phyloP scores from a whole-genome alignment of 225 moss, liverwort and hornwort species.

The Takakia lepidozioides region DNA sequence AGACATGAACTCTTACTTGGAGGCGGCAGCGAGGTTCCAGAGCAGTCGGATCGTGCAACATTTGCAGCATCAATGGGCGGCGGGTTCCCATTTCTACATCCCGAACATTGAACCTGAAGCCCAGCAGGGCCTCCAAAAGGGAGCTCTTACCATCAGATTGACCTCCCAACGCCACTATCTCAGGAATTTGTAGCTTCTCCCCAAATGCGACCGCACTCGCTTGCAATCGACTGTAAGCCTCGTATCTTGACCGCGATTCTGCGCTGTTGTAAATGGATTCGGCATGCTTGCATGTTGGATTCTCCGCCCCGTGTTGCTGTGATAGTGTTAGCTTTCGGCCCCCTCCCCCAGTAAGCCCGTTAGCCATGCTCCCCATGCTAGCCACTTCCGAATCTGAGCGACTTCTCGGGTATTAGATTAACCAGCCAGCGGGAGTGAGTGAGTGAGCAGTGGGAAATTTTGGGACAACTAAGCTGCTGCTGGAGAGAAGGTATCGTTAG shows the following conservation, averaged over 20 bases:
- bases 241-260: constrained; percentile 47
- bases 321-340: too few relatives aligned
- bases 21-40: constrained; percentile 73
- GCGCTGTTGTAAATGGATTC: constrained; percentile 47
- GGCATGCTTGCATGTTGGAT: constrained; percentile 6
- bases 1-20: too few relatives aligned
- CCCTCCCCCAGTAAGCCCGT: too few relatives aligned
- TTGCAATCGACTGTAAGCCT: constrained; percentile 68
- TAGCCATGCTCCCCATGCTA: too few relatives aligned
- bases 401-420: too few relatives aligned
- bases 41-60: constrained; percentile 65
- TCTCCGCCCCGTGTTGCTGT: constrained; percentile 7
- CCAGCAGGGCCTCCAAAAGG: constrained; percentile 70
- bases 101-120: constrained; percentile 65
- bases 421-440: too few relatives aligned
- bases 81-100: constrained; percentile 91
- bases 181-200: constrained; percentile 66
- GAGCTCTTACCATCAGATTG: constrained; percentile 86
- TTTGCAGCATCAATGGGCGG: constrained; percentile 75
- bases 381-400: too few relatives aligned
- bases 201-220: constrained; percentile 69
- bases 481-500: too few relatives aligned
- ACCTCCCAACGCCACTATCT: constrained; percentile 76
- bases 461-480: too few relatives aligned
- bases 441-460: too few relatives aligned